Conservation (phyloP, 179 eudicot genomes). For the Spinacia oleracea region DNA sequence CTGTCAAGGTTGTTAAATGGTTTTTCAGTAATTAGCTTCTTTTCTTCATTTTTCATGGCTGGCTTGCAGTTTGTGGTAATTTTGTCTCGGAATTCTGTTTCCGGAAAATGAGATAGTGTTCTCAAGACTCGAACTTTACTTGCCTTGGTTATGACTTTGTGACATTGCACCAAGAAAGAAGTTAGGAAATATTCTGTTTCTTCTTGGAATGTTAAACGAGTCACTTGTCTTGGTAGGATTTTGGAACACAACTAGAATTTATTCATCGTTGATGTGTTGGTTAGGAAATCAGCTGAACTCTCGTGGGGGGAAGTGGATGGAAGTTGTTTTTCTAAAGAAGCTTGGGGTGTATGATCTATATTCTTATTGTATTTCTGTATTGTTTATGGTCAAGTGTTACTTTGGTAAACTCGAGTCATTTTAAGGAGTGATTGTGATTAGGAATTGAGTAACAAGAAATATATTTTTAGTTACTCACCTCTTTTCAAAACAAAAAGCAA, state of each 20-base stretch:
- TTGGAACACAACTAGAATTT: neutral
- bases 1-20: conserved; percentile 68
- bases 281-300: neutral
- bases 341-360: neutral
- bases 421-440: too few species aligned
- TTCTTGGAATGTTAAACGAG: neutral
- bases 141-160: neutral
- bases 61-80: neutral
- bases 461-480: too few species aligned
- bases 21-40: too few species aligned
- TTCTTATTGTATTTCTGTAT: too few species aligned
- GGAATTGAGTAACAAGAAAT: neutral
- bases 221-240: neutral
- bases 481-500: too few species aligned
- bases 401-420: neutral
- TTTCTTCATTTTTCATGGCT: neutral
- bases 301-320: neutral
- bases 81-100: neutral
- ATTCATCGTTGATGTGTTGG: neutral
- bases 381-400: neutral
- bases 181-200: neutral
- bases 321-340: neutral
- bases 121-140: neutral
- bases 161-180: neutral
- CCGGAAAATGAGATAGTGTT: neutral